Evolutionary conservation across 2,329 filamentous ascomycete species (phyloP).

Genomic region (Fonsecaea nubica): DNA sequence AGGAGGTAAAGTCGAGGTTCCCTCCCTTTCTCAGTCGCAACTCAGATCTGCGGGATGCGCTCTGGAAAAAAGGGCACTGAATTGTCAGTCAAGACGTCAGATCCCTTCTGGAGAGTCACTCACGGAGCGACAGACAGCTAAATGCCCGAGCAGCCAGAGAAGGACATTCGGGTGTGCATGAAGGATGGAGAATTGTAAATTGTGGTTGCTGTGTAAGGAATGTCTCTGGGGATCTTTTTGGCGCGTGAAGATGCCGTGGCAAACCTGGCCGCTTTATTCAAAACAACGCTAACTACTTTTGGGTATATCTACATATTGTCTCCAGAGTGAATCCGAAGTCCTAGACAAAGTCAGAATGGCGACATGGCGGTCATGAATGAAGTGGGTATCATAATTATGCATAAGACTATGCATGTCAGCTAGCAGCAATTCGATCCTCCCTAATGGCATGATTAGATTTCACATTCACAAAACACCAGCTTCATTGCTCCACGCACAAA

Average conservation of each 20-base stretch:
- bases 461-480: constrained; percentile 20
- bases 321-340: background rate
- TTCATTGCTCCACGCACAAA: constrained; percentile 49
- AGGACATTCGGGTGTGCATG: background rate
- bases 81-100: constrained; percentile 39
- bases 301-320: background rate
- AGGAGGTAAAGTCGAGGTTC: constrained; percentile 7
- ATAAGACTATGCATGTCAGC: constrained; percentile 25
- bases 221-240: background rate
- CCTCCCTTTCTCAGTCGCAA: constrained; percentile 15
- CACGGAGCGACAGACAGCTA: constrained; percentile 23
- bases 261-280: background rate
- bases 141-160: constrained; percentile 11
- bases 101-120: constrained; percentile 23
- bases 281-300: background rate
- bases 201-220: background rate
- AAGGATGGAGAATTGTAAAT: constrained; percentile 11
- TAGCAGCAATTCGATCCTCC: constrained; percentile 21
- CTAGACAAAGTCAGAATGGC: background rate
- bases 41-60: constrained; percentile 20
- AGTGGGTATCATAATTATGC: constrained; percentile 27
- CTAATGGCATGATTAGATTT: constrained; percentile 22
- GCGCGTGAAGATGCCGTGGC: background rate
- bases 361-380: background rate
- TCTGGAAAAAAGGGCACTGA: constrained; percentile 31